phyloP scores from a whole-genome alignment of 2,329 filamentous ascomycete species.

The Metarhizium album region DNA sequence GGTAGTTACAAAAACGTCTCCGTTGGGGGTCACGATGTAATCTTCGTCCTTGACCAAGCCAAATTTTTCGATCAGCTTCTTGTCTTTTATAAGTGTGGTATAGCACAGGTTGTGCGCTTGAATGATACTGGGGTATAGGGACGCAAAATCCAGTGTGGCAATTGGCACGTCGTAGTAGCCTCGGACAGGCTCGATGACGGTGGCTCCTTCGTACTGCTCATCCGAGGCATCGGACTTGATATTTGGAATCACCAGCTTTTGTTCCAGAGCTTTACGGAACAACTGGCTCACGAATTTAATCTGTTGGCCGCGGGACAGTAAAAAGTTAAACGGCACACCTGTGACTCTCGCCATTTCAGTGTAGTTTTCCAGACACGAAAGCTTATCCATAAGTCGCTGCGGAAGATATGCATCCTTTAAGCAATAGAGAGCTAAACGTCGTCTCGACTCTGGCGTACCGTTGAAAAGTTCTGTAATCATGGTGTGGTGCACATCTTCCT shows the following conservation, averaged over 20 bases:
- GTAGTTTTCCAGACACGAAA: constrained; percentile 97
- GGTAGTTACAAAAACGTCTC: constrained; percentile 80
- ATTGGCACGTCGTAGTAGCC: constrained; percentile 93
- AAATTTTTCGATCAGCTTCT: constrained; percentile 64
- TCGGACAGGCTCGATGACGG: constrained; percentile 89
- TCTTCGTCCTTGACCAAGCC: constrained; percentile 78
- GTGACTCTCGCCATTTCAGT: constrained; percentile 99
- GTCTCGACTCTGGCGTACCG: constrained; percentile 82
- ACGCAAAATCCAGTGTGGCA: constrained; percentile 96
- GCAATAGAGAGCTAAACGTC: constrained; percentile 89
- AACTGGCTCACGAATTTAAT: constrained; percentile 96
- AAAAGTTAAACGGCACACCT: constrained; percentile 91
- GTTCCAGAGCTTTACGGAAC: constrained; percentile 87
- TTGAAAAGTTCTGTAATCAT: constrained; percentile 99
- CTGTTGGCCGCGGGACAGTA: constrained; percentile 87
- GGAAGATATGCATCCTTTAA: constrained; percentile 95
- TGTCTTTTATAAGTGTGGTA: constrained; percentile 65
- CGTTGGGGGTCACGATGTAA: constrained; percentile 92
- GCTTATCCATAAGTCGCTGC: constrained; percentile 88
- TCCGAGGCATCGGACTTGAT: constrained; percentile 58
- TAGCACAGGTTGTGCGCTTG: constrained; percentile 98
- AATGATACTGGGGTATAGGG: constrained; percentile 96
- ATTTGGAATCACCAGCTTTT: constrained; percentile 91
- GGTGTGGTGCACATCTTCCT: constrained; percentile 96
- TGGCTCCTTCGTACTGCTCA: constrained; percentile 94